These are phyloP conservation scores for Lachnellula suecica DNA, from an alignment of 2,329 filamentous ascomycete genomes.

Conservation along the genomic window DNA sequence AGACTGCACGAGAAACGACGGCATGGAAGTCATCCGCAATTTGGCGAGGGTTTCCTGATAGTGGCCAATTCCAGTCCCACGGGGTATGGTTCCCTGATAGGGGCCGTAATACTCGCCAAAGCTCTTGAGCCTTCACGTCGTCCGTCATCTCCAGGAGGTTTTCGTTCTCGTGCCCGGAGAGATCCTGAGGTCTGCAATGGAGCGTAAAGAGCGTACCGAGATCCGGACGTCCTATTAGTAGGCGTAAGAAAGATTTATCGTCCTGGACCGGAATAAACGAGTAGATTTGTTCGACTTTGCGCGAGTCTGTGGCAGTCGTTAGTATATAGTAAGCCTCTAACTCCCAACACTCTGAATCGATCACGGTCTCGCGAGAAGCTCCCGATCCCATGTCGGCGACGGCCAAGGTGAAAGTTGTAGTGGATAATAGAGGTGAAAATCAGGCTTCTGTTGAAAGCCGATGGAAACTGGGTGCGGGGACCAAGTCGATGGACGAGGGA, in stretches of 20 bases:
- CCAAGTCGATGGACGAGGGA: neutral
- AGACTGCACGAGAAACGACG: slow-evolving; percentile 14
- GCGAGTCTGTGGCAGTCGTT: slow-evolving; percentile 4
- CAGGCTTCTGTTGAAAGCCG: too few relatives aligned
- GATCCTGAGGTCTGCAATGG: slow-evolving; percentile 1
- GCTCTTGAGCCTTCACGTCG: slow-evolving; percentile 15
- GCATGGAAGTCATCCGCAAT: slow-evolving; percentile 18
- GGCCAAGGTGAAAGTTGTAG: neutral
- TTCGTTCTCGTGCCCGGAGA: slow-evolving; percentile 6
- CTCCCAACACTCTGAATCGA: slow-evolving; percentile 3
- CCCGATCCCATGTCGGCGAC: slow-evolving; percentile 3
- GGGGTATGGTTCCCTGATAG: slow-evolving; percentile 7
- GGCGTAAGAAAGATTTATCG: neutral
- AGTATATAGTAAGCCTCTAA: slow-evolving; percentile 6
- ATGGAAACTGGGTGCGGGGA: neutral
- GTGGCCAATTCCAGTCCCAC: slow-evolving; percentile 18
- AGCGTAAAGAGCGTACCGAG: slow-evolving; percentile 8
- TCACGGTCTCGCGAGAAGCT: slow-evolving; percentile 1
- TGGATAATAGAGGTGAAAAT: too few relatives aligned
- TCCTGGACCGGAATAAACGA: slow-evolving; percentile 6
- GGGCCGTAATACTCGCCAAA: slow-evolving; percentile 13
- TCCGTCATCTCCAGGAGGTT: slow-evolving; percentile 7
- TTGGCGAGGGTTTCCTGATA: slow-evolving; percentile 11
- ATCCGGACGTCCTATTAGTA: slow-evolving; percentile 3
- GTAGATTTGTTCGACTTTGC: slow-evolving; percentile 9